Conservation (phyloP, 352 stramenopile genomes). For the Globisporangium canariense region DNA sequence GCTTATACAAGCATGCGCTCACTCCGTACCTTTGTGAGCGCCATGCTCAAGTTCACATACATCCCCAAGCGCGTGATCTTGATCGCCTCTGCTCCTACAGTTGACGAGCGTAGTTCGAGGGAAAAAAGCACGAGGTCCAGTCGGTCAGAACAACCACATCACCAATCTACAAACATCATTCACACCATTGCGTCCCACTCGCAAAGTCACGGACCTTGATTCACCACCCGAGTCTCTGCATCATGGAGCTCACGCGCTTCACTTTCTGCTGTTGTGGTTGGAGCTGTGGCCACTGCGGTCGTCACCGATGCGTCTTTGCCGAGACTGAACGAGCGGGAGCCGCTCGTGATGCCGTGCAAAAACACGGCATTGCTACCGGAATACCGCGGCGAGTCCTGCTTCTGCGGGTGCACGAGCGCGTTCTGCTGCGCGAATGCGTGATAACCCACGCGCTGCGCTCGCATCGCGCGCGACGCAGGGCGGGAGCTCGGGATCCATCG, state of each 20-base stretch:
- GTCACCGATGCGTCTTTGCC: not conserved
- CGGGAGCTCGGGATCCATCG: constrained; percentile 6
- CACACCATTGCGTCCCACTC: not conserved
- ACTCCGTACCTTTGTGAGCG: constrained; percentile 73
- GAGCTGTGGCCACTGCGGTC: too few species aligned
- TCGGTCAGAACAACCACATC: not conserved
- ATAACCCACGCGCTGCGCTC: not conserved
- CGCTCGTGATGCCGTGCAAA: not conserved
- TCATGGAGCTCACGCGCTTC: not conserved
- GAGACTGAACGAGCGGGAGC: constrained; percentile 5
- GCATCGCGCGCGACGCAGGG: constrained; percentile 3
- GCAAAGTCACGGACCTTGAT: not conserved
- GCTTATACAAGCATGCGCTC: not conserved
- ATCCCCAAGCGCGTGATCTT: constrained; percentile 92
- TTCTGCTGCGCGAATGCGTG: not conserved
- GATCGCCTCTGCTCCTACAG: constrained; percentile 58
- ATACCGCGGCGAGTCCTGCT: not conserved
- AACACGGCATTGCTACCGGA: not conserved
- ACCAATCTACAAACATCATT: not conserved
- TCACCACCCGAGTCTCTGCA: constrained; percentile 2
- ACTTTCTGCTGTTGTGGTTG: not conserved
- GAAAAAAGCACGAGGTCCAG: not conserved
- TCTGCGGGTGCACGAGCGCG: constrained; percentile 2
- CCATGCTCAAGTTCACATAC: constrained; percentile 92
- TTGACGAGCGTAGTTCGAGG: constrained; percentile 7